phyloP scores from a whole-genome alignment of 2,329 filamentous ascomycete species.

The Botrytis byssoidea region DNA sequence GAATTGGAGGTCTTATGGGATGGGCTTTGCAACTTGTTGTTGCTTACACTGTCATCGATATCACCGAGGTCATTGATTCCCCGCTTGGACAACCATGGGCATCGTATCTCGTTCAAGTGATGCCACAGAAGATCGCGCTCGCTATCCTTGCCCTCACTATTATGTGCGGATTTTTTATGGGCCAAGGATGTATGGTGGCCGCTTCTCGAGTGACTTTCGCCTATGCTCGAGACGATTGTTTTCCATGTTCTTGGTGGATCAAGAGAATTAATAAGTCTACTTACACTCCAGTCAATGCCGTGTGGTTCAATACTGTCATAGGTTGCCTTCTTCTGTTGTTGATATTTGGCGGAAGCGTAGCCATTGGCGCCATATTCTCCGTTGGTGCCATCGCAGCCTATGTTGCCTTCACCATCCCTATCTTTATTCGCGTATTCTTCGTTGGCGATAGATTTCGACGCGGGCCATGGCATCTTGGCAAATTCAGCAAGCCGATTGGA shows the following conservation, averaged over 20 bases:
- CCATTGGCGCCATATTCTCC: constrained; percentile 65
- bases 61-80: constrained; percentile 54
- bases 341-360: constrained; percentile 59
- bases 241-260: constrained; percentile 58
- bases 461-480: constrained; percentile 65
- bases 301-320: constrained; percentile 60
- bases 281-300: constrained; percentile 64
- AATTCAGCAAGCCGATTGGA: constrained; percentile 56
- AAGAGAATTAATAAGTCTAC: constrained; percentile 58
- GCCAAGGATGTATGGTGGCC: constrained; percentile 66
- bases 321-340: constrained; percentile 59
- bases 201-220: constrained; percentile 66
- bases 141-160: constrained; percentile 62
- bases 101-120: constrained; percentile 63
- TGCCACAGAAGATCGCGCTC: constrained; percentile 57
- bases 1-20: constrained; percentile 63
- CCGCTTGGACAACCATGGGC: constrained; percentile 68
- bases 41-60: constrained; percentile 65
- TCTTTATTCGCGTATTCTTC: constrained; percentile 56
- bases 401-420: constrained; percentile 55
- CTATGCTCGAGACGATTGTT: constrained; percentile 66
- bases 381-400: constrained; percentile 66
- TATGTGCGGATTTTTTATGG: constrained; percentile 66
- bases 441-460: constrained; percentile 60
- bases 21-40: constrained; percentile 73